Evolutionary conservation across 2,329 filamentous ascomycete species (phyloP).

Genomic region (Claviceps spartinae): DNA sequence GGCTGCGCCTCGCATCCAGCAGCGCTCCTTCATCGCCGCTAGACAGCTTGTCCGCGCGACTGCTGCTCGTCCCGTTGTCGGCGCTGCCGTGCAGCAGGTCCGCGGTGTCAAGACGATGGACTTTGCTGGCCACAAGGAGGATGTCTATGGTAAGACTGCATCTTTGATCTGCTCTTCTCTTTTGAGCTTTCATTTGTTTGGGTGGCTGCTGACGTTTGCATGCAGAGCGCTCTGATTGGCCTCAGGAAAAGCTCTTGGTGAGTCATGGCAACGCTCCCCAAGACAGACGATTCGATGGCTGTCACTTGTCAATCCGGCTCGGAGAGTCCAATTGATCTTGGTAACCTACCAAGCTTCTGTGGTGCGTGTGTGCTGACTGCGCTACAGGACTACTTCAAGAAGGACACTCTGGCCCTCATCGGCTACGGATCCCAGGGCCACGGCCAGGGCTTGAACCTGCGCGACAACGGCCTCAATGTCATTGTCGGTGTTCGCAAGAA

Average conservation of each 20-base stretch:
- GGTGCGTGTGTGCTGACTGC: neutral
- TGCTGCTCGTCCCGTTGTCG: slow-evolving; percentile 36
- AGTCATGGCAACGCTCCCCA: slow-evolving; percentile 25
- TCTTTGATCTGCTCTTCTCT: neutral
- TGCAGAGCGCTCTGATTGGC: slow-evolving; percentile 94
- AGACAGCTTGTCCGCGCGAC: slow-evolving; percentile 38
- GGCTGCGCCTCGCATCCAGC: slow-evolving; percentile 44
- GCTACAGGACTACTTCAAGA: slow-evolving; percentile 91
- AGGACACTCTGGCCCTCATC: slow-evolving; percentile 97
- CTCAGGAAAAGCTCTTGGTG: slow-evolving; percentile 92
- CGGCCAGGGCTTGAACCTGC: slow-evolving; percentile 98
- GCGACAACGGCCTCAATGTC: slow-evolving; percentile 98
- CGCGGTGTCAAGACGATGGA: slow-evolving; percentile 97
- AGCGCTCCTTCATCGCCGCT: slow-evolving; percentile 50
- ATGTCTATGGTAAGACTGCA: slow-evolving; percentile 62
- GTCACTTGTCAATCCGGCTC: neutral
- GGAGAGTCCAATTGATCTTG: neutral
- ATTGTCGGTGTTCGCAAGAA: slow-evolving; percentile 98
- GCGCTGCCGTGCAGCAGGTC: slow-evolving; percentile 51
- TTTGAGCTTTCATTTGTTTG: neutral
- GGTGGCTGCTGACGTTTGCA: slow-evolving; percentile 7
- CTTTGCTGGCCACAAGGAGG: slow-evolving; percentile 91
- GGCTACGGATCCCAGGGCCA: slow-evolving; percentile 97
- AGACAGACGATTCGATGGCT: neutral
- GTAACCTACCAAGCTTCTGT: neutral